A percentile compares a stretch with the other conserved stretches of the same genome.
Conservation (phyloP, 345 rosid species). For the Orychophragmus violaceus region DNA sequence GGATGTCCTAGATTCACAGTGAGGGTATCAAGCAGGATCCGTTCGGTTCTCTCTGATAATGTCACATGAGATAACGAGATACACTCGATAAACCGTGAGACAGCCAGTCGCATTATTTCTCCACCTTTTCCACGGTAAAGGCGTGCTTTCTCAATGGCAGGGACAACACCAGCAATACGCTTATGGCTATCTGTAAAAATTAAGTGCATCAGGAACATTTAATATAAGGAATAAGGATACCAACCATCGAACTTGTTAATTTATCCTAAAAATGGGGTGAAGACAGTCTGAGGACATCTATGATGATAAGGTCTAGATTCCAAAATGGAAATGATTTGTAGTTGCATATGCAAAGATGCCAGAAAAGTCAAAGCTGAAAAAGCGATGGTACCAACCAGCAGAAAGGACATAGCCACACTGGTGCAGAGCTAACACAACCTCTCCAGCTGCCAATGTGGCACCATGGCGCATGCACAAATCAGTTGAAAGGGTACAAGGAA, state of each 20-base stretch:
- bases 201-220: not conserved
- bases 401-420: conserved; percentile 49
- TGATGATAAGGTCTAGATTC: not conserved
- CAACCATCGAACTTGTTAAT: not conserved
- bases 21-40: conserved; percentile 63
- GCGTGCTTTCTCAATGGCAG: conserved; percentile 93
- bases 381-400: conserved; percentile 48
- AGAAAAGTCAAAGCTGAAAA: conserved; percentile 9
- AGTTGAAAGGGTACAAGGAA: conserved; percentile 78
- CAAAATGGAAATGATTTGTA: conserved; percentile 1
- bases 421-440: conserved; percentile 71
- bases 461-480: conserved; percentile 95
- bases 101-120: conserved; percentile 97
- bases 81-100: conserved; percentile 83
- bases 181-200: conserved; percentile 61
- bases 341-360: not conserved
- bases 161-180: conserved; percentile 64
- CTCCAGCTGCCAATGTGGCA: conserved; percentile 83
- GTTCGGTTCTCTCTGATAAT: conserved; percentile 63
- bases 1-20: conserved; percentile 91
- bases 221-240: not conserved
- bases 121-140: conserved; percentile 99
- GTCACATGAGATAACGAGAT: conserved; percentile 53
- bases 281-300: not conserved
- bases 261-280: conserved; percentile 7